A percentile compares a stretch with the other conserved stretches of the same genome.
Evolutionary conservation across 78 protist genomes (phyloP).

Genomic region (Guillardia theta): DNA sequence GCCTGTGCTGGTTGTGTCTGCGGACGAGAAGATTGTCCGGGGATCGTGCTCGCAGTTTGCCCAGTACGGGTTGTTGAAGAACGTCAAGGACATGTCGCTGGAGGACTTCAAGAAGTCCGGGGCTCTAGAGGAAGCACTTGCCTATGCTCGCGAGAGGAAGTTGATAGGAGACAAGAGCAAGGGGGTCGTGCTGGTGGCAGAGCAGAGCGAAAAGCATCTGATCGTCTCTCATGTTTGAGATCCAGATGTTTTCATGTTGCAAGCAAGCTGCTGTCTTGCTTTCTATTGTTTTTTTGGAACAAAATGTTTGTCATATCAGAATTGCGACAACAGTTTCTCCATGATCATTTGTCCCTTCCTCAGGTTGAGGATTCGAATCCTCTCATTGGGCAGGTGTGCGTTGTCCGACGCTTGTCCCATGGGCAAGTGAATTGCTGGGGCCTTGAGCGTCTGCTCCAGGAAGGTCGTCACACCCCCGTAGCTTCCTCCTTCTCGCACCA

Average conservation of each 20-base stretch:
- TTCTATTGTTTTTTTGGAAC: too few species aligned
- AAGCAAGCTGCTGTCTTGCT: background rate
- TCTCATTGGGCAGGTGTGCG: slow-evolving; percentile 49
- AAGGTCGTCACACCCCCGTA: background rate
- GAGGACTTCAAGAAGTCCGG: too few species aligned
- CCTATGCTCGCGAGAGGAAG: too few species aligned
- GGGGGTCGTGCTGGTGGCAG: background rate
- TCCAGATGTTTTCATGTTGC: background rate
- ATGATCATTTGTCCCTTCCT: background rate
- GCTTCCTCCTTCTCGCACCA: slow-evolving; percentile 38
- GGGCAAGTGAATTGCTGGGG: slow-evolving; percentile 52
- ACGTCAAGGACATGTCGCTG: too few species aligned
- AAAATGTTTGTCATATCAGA: too few species aligned
- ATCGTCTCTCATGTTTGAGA: background rate
- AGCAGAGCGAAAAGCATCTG: background rate
- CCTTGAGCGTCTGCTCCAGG: background rate
- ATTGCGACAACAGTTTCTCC: background rate
- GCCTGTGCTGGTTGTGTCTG: background rate
- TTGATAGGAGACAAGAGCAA: background rate
- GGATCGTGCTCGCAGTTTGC: background rate
- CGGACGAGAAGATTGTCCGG: background rate
- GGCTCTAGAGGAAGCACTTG: too few species aligned
- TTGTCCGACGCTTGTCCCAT: slow-evolving; percentile 39
- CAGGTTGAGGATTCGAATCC: background rate
- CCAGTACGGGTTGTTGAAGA: background rate